phyloP scores from a whole-genome alignment of 2,329 filamentous ascomycete species.

The Alternaria incomplexa region DNA sequence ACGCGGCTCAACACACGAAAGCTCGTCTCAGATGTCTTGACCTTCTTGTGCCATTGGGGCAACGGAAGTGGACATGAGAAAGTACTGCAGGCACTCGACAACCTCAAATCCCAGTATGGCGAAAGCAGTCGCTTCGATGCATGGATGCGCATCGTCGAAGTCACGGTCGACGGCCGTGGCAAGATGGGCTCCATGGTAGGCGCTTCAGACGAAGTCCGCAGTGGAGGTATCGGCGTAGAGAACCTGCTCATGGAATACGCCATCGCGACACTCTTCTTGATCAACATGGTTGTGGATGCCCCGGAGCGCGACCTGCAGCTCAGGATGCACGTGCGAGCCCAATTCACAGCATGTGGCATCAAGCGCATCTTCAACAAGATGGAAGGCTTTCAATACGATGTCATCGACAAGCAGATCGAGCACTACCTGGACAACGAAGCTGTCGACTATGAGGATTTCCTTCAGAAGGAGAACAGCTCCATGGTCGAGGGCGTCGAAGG shows the following conservation, averaged over 20 bases:
- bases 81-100: constrained; percentile 91
- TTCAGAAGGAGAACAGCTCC: constrained; percentile 88
- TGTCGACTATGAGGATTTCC: constrained; percentile 97
- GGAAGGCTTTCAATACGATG: constrained; percentile 97
- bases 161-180: constrained; percentile 93
- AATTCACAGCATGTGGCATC: constrained; percentile 95
- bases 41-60: constrained; percentile 94
- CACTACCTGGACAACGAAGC: constrained; percentile 91
- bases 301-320: constrained; percentile 88
- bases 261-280: constrained; percentile 88
- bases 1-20: constrained; percentile 90
- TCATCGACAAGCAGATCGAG: constrained; percentile 98
- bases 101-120: constrained; percentile 83
- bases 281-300: constrained; percentile 96
- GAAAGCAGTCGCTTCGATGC: constrained; percentile 97
- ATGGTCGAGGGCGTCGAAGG: constrained; percentile 86
- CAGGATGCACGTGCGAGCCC: constrained; percentile 90
- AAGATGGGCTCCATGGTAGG: constrained; percentile 99
- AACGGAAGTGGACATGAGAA: constrained; percentile 88
- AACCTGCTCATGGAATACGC: constrained; percentile 99
- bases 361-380: constrained; percentile 94
- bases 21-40: constrained; percentile 93
- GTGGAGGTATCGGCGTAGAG: constrained; percentile 97
- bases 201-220: constrained; percentile 93
- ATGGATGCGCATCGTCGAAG: constrained; percentile 98